Evolutionary conservation across 2,329 filamentous ascomycete genomes (phyloP), one percentile per base, ranked within the genome.

Genomic region (Helminthosporium solani): DNA sequence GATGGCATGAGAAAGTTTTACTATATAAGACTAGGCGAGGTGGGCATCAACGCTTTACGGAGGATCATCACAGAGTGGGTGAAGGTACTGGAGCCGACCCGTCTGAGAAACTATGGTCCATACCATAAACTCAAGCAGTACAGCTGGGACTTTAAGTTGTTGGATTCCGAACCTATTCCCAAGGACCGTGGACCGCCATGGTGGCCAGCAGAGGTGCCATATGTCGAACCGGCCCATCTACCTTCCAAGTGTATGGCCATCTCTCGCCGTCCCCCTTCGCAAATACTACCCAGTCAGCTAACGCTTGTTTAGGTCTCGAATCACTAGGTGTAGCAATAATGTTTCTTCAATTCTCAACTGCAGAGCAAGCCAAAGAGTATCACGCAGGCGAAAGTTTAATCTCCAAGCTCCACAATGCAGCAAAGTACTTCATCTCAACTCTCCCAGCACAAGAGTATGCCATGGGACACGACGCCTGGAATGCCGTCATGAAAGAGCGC

Each of bases 41-140:
- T 39, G n/a, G 36, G 36, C 21, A 25, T 39, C 36, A 39, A 28
- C 14, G 36, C 36, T 9, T 20, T 39, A 23, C 21, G 36, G 20
- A 19, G 23, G 15, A 39, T 39, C n/a, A 21, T 39, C 36, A 39
- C 36, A 2, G 36, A 39, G 23, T 39, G 36, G 36, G 25, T 39
- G 18, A 39, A 30, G 16, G 21, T 39, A n/a, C 21, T 39, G 18
- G 36, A 39, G 15, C 36, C 36, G 7, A 39, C 21, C 8, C 36
- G 36, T 11, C 36, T 39, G 12, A 19, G 36, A 12, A 18, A 27
- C 21, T 39, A 39, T 28, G 36, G 36, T 9, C 36, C 36, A n/a
- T 39, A 39, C 21, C 36, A 39, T 21, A 39, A 39, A 28, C 33
- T 35, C 33, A 20, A 35, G 16, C 33, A 35, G 33, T 35, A 35